Evolutionary conservation across 78 protist genomes (phyloP).

Genomic region (Emiliania huxleyi): DNA sequence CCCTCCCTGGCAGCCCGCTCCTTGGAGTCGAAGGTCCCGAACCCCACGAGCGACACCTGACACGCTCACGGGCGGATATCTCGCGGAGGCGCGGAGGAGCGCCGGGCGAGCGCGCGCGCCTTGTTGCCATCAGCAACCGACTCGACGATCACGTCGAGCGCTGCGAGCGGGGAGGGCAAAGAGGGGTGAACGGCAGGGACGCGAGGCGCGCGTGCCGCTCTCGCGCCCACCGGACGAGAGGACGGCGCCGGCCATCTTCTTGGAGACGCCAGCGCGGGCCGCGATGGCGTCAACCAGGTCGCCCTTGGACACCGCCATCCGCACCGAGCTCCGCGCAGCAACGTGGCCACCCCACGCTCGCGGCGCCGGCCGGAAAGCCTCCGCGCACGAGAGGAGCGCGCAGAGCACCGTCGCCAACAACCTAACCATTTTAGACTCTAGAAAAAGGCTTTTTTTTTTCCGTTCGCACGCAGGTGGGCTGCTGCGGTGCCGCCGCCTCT

Average conservation of each 20-base stretch:
- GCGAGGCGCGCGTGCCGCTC: not conserved
- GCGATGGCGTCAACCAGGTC: not conserved
- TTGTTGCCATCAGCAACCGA: not conserved
- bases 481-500: no score
- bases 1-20: not conserved
- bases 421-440: no score
- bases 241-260: not conserved
- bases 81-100: no score
- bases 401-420: no score
- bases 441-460: no score
- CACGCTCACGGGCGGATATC: no score
- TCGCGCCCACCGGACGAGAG: not conserved
- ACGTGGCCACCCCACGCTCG: no score
- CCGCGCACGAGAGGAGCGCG: no score
- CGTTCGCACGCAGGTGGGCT: no score
- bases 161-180: not conserved
- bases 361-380: no score
- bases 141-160: not conserved
- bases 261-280: not conserved
- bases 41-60: not conserved
- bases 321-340: no score
- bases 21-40: conserved; percentile 1
- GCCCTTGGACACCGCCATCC: not conserved
- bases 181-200: not conserved
- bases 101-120: not conserved